Percentiles rank a stretch among this genome's conserved stretches.
Conservation (phyloP, 371 early-diverging fungal genomes). For the Mortierella sp. region DNA sequence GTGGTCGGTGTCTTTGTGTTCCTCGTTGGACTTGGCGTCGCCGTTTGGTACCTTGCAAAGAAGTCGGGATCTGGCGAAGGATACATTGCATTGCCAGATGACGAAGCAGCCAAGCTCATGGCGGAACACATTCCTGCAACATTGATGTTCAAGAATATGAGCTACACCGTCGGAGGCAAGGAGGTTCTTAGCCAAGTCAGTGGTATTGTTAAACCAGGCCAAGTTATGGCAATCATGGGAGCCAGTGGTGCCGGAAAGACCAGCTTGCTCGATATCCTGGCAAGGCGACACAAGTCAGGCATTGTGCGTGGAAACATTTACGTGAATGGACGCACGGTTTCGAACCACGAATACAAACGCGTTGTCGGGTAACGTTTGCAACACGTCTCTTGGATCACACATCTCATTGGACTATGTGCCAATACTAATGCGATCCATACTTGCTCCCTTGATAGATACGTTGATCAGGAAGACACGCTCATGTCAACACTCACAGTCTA, state of each 20-base stretch:
- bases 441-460: conserved; percentile 60
- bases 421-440: no score
- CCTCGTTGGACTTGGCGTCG: conserved; percentile 57
- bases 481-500: conserved; percentile 90
- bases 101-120: conserved; percentile 78
- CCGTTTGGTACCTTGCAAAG: conserved; percentile 59
- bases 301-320: conserved; percentile 87
- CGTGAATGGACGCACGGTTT: conserved; percentile 80
- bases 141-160: conserved; percentile 72
- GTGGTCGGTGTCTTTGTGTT: conserved; percentile 69
- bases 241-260: conserved; percentile 78
- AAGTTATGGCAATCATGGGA: conserved; percentile 86
- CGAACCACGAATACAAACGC: conserved; percentile 64
- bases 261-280: conserved; percentile 89
- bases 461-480: conserved; percentile 92
- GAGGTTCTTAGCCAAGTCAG: conserved; percentile 70
- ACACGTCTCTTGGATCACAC: no score
- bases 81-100: conserved; percentile 61
- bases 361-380: conserved; percentile 76
- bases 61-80: conserved; percentile 51
- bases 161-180: conserved; percentile 66
- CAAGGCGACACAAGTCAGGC: conserved; percentile 86
- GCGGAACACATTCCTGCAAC: conserved; percentile 75
- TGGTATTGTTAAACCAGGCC: conserved; percentile 83
- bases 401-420: no score